A percentile compares a stretch with the other conserved stretches of the same genome.
These are phyloP conservation scores for Hypoxylon sp. DNA, from an alignment of 2,329 filamentous ascomycete genomes.

Conservation along the genomic window DNA sequence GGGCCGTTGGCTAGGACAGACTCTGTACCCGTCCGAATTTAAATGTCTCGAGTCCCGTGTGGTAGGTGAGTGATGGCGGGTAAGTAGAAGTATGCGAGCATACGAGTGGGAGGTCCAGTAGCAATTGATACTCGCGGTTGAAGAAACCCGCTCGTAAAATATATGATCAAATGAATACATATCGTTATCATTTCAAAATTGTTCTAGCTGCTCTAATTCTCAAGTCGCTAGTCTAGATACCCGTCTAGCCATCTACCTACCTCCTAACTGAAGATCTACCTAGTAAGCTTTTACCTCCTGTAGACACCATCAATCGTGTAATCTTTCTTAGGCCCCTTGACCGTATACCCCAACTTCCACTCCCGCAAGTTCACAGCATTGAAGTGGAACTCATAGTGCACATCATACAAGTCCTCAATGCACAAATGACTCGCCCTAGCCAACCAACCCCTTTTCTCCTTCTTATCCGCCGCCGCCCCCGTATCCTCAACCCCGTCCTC, in stretches of 20 bases:
- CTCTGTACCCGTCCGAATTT: conserved; percentile 58
- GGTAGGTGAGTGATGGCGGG: conserved; percentile 5
- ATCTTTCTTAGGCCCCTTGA: conserved; percentile 81
- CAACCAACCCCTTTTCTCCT: conserved; percentile 65
- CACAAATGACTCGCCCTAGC: conserved; percentile 80
- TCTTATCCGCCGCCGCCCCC: conserved; percentile 19
- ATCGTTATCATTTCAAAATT: conserved; percentile 1
- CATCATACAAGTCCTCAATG: conserved; percentile 79
- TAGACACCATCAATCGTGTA: conserved; percentile 73
- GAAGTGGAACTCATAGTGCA: conserved; percentile 77
- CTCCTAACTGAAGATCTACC: background rate
- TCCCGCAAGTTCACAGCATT: conserved; percentile 68
- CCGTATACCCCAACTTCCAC: conserved; percentile 75
- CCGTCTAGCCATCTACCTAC: background rate
- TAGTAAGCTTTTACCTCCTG: conserved; percentile 54
- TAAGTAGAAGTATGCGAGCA: conserved; percentile 7
- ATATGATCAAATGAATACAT: background rate
- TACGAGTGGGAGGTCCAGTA: background rate
- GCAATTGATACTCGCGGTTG: background rate
- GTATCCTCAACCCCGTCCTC: conserved; percentile 1
- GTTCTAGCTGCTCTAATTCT: background rate
- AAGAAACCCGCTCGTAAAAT: background rate
- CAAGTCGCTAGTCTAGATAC: background rate
- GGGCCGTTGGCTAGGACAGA: conserved; percentile 43
- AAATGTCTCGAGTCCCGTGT: conserved; percentile 16